These are phyloP conservation scores for Globisporangium paddicum DNA, from an alignment of 352 stramenopile genomes.

Conservation along the genomic window DNA sequence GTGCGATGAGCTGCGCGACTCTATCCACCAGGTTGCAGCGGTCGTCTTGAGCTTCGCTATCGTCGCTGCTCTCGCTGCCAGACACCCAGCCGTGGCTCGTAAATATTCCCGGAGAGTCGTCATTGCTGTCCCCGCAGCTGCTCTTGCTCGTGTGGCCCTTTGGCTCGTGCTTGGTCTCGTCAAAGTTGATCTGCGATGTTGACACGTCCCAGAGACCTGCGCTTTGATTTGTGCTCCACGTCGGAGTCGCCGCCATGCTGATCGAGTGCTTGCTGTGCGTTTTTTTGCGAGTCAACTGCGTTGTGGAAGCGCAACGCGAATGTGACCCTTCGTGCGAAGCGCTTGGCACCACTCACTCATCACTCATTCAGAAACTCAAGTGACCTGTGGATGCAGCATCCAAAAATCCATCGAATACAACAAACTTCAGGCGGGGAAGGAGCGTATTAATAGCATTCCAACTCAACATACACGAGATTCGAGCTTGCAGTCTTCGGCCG, in stretches of 20 bases:
- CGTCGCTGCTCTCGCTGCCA: constrained; percentile 1
- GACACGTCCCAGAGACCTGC: not conserved
- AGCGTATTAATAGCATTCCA: too few relatives aligned
- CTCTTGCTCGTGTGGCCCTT: not conserved
- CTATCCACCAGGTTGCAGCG: constrained; percentile 17
- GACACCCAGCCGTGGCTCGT: not conserved
- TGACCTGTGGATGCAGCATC: not conserved
- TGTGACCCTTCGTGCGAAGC: not conserved
- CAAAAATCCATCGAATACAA: not conserved
- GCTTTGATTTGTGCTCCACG: not conserved
- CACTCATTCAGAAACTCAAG: not conserved
- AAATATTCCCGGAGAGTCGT: not conserved
- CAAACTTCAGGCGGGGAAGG: not conserved
- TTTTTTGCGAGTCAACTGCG: not conserved
- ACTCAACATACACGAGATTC: too few relatives aligned
- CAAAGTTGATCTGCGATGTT: not conserved
- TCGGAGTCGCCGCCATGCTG: not conserved
- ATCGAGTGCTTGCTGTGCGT: not conserved
- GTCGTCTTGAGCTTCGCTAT: constrained; percentile 1
- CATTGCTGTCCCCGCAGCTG: not conserved
- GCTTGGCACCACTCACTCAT: not conserved
- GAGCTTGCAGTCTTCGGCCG: too few relatives aligned
- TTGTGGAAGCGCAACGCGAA: not conserved
- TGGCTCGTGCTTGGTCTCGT: not conserved
- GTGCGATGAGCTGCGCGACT: constrained; percentile 27